These are phyloP conservation scores for Aspergillus pseudoglaucus DNA, from an alignment of 2,329 filamentous ascomycete species.

Conservation along the genomic window DNA sequence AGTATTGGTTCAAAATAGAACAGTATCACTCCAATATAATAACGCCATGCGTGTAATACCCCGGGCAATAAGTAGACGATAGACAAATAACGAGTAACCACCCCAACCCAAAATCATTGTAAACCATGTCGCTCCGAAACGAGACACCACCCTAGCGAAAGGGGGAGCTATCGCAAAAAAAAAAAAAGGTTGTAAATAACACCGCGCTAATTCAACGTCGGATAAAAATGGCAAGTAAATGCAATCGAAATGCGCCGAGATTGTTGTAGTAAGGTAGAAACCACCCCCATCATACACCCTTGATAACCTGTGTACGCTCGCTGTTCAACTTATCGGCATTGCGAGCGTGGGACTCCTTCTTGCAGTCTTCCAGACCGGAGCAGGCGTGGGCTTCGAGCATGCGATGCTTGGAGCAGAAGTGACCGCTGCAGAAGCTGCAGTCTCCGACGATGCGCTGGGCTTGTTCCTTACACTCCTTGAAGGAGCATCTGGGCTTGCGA, in stretches of 20 bases:
- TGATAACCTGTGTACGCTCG: constrained; percentile 90
- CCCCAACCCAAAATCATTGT: constrained; percentile 2
- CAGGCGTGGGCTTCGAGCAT: constrained; percentile 93
- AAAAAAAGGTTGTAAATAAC: constrained; percentile 12
- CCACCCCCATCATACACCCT: constrained; percentile 61
- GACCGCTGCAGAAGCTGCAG: constrained; percentile 88
- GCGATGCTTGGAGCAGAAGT: constrained; percentile 92
- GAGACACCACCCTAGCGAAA: constrained; percentile 1
- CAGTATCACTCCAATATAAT: not conserved
- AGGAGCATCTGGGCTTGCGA: constrained; percentile 67
- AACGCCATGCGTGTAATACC: constrained; percentile 7
- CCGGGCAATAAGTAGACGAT: not conserved
- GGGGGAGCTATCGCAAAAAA: not conserved
- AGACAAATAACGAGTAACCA: constrained; percentile 5
- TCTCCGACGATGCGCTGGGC: constrained; percentile 94
- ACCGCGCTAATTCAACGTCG: constrained; percentile 27
- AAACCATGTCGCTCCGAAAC: not conserved
- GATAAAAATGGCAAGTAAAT: constrained; percentile 12
- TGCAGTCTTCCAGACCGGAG: constrained; percentile 88
- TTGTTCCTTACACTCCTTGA: constrained; percentile 79
- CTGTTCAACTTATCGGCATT: constrained; percentile 89
- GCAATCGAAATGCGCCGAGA: constrained; percentile 2
- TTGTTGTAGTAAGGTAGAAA: not conserved
- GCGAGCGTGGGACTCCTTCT: constrained; percentile 91
- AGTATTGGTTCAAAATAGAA: not conserved